A percentile compares a stretch with the other conserved stretches of the same genome.
phyloP scores from a whole-genome alignment of 768 basidiomycete genomes.

The Amanita jacksonii region DNA sequence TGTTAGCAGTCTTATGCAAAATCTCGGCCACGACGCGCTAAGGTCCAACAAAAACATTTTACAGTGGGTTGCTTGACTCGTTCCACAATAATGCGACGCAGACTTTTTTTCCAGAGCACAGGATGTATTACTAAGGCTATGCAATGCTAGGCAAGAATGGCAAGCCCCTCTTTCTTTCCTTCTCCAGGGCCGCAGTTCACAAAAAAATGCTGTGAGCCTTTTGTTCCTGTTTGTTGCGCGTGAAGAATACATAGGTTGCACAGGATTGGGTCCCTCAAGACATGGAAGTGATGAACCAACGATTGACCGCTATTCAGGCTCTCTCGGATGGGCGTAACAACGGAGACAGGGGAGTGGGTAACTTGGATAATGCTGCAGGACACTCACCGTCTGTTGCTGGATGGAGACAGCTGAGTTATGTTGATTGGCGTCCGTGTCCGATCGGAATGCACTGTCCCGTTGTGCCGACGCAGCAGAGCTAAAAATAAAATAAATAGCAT shows the following conservation, averaged over 20 bases:
- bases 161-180: slow-evolving; percentile 17
- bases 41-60: slow-evolving; percentile 13
- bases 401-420: slow-evolving; percentile 36
- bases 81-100: not conserved
- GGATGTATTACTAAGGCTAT: slow-evolving; percentile 1
- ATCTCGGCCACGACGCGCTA: slow-evolving; percentile 31
- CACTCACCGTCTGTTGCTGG: slow-evolving; percentile 21
- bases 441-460: slow-evolving; percentile 42
- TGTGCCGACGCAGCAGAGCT: not conserved
- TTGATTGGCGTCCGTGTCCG: slow-evolving; percentile 55
- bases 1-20: slow-evolving; percentile 35
- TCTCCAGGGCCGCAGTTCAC: no score
- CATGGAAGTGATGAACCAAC: slow-evolving; percentile 45
- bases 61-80: slow-evolving; percentile 23
- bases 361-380: not conserved
- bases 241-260: no score
- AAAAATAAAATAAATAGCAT: not conserved
- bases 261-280: slow-evolving; percentile 45
- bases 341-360: not conserved
- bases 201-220: not conserved
- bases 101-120: not conserved
- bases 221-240: not conserved
- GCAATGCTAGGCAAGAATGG: slow-evolving; percentile 6
- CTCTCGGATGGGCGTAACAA: not conserved
- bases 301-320: slow-evolving; percentile 24